phyloP scores from a whole-genome alignment of 2,329 filamentous ascomycete genomes.

The Colletotrichum caudatum region DNA sequence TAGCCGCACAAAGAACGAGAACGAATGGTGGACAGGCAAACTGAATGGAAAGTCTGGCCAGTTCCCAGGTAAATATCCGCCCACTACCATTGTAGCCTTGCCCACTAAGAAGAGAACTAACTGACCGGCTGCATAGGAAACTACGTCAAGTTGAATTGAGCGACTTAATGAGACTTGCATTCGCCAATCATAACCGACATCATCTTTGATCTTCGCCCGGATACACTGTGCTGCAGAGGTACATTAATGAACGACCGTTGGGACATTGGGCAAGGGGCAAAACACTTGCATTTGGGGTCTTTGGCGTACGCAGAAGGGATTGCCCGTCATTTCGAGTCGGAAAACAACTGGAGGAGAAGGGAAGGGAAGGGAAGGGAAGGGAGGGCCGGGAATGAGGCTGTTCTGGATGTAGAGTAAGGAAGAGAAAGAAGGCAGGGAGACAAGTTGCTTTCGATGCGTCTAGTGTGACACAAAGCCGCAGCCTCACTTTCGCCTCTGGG shows the following conservation, averaged over 20 bases:
- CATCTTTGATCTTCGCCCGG: conserved; percentile 18
- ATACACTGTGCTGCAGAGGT: conserved; percentile 33
- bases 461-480: conserved; percentile 7
- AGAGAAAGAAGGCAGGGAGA: not conserved
- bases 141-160: conserved; percentile 61
- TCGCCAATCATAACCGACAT: conserved; percentile 12
- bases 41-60: conserved; percentile 85
- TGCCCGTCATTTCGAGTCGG: conserved; percentile 37
- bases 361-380: not conserved
- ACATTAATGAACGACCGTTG: conserved; percentile 35
- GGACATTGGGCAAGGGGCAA: conserved; percentile 31
- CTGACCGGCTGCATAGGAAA: conserved; percentile 54
- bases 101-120: conserved; percentile 46
- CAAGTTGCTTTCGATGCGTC: not conserved
- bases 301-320: conserved; percentile 42
- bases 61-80: conserved; percentile 81
- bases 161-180: conserved; percentile 42
- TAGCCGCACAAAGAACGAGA: conserved; percentile 84
- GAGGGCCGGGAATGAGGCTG: not conserved
- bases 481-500: conserved; percentile 1
- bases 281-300: conserved; percentile 41
- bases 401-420: conserved; percentile 15
- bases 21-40: conserved; percentile 97
- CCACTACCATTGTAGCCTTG: not conserved
- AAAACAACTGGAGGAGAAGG: conserved; percentile 21